phyloP scores from a whole-genome alignment of 495 filamentous ascomycete species.

The Cercophora newfieldiana region DNA sequence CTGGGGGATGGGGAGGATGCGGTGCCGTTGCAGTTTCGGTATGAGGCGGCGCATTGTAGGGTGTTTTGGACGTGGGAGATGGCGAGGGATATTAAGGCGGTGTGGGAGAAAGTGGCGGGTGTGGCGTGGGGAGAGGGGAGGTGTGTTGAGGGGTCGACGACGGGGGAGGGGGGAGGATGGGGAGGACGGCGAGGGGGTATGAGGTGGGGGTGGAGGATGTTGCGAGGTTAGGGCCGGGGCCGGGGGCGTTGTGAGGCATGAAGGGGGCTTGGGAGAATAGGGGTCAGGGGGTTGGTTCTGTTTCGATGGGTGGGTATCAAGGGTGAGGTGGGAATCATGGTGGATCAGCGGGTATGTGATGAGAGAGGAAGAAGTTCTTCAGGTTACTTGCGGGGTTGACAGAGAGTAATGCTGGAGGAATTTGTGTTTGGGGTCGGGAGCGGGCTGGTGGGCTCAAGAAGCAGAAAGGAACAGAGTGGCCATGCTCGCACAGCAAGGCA shows the following conservation, averaged over 20 bases:
- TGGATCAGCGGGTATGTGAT: too few species aligned
- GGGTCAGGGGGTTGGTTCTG: too few species aligned
- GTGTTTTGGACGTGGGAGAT: slow-evolving; percentile 56
- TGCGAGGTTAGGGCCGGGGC: not conserved
- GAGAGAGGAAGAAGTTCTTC: too few species aligned
- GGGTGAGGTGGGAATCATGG: too few species aligned
- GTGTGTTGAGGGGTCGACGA: slow-evolving; percentile 25
- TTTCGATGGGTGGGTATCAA: too few species aligned
- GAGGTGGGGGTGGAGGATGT: not conserved
- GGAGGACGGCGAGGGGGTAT: not conserved
- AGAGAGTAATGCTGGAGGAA: too few species aligned
- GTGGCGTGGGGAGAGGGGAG: slow-evolving; percentile 33
- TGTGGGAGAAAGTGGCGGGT: slow-evolving; percentile 50
- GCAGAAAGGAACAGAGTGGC: too few species aligned
- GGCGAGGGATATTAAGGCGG: slow-evolving; percentile 43
- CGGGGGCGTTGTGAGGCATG: not conserved
- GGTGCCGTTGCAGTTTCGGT: slow-evolving; percentile 52
- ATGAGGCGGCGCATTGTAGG: slow-evolving; percentile 57
- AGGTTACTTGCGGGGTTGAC: too few species aligned
- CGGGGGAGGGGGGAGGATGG: slow-evolving; percentile 19
- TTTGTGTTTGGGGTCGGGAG: too few species aligned
- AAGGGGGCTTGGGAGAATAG: too few species aligned
- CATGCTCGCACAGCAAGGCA: too few species aligned
- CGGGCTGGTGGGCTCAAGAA: too few species aligned
- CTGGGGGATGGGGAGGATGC: slow-evolving; percentile 24